Percentiles rank a stretch among this genome's conserved stretches.
Evolutionary conservation across 805 yeast genomes (phyloP).

Genomic region (Ogataea pilisensis): DNA sequence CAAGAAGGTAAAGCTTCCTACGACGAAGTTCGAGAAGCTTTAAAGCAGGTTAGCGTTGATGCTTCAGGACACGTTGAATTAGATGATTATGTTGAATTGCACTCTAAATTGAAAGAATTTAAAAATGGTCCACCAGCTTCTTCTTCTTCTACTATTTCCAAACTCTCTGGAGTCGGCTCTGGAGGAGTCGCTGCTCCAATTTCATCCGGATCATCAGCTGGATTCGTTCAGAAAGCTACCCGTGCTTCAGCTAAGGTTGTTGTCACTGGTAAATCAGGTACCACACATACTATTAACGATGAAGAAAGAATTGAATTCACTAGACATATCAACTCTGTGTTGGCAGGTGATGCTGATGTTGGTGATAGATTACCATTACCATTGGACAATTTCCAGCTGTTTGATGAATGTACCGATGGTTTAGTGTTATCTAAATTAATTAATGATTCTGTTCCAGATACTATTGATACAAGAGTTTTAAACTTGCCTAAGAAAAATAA

Average conservation of each 20-base stretch:
- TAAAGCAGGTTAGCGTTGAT: constrained; percentile 87
- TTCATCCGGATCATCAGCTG: constrained; percentile 28
- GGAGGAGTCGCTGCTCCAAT: constrained; percentile 27
- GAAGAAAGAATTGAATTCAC: constrained; percentile 97
- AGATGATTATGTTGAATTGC: constrained; percentile 85
- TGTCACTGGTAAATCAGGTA: constrained; percentile 82
- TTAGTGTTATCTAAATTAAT: constrained; percentile 87
- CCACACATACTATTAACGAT: constrained; percentile 93
- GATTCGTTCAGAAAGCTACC: constrained; percentile 44
- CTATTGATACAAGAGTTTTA: constrained; percentile 95
- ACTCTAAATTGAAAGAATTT: constrained; percentile 70
- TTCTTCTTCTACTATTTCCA: constrained; percentile 19
- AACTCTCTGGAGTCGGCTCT: constrained; percentile 10
- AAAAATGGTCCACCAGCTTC: constrained; percentile 23
- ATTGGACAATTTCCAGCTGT: constrained; percentile 88
- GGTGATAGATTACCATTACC: constrained; percentile 88
- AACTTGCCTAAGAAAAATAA: constrained; percentile 82
- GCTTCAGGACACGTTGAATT: constrained; percentile 96
- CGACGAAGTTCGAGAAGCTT: constrained; percentile 90
- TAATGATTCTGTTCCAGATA: constrained; percentile 97
- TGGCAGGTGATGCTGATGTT: constrained; percentile 82
- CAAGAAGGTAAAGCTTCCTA: constrained; percentile 76
- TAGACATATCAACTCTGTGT: constrained; percentile 87
- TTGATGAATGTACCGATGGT: constrained; percentile 96
- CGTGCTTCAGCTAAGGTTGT: constrained; percentile 67